phyloP scores from a whole-genome alignment of 2,329 filamentous ascomycete genomes.

The Exophiala sp. region DNA sequence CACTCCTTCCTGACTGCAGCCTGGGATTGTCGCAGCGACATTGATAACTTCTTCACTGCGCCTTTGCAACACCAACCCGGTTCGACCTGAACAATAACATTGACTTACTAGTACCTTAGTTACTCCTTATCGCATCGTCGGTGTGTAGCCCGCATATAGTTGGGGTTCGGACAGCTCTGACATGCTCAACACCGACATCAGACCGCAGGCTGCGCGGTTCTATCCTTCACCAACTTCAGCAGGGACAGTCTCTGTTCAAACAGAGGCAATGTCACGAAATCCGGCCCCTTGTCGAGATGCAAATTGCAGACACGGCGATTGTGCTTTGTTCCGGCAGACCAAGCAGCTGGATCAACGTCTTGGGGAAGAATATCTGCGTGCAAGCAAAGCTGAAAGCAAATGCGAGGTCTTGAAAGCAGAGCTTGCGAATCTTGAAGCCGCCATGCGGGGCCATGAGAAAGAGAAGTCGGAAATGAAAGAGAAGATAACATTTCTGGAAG shows the following conservation, averaged over 20 bases:
- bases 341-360: not conserved
- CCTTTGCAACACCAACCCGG: too few species aligned
- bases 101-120: too few species aligned
- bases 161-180: too few species aligned
- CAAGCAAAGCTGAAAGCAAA: not conserved
- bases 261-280: not conserved
- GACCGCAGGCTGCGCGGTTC: too few species aligned
- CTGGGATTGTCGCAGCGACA: too few species aligned
- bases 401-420: not conserved
- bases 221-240: not conserved
- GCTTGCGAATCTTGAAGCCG: not conserved
- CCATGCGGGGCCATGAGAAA: not conserved
- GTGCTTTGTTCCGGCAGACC: not conserved
- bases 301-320: not conserved
- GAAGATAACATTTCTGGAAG: not conserved
- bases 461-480: not conserved
- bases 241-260: too few species aligned
- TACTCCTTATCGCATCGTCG: too few species aligned
- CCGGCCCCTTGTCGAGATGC: not conserved
- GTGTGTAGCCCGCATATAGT: too few species aligned
- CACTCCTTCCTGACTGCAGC: too few species aligned
- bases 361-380: not conserved
- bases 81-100: too few species aligned
- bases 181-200: too few species aligned
- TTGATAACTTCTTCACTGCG: too few species aligned